These are phyloP conservation scores for Millerago galiae DNA, from an alignment of 805 yeast genomes.

Conservation along the genomic window DNA sequence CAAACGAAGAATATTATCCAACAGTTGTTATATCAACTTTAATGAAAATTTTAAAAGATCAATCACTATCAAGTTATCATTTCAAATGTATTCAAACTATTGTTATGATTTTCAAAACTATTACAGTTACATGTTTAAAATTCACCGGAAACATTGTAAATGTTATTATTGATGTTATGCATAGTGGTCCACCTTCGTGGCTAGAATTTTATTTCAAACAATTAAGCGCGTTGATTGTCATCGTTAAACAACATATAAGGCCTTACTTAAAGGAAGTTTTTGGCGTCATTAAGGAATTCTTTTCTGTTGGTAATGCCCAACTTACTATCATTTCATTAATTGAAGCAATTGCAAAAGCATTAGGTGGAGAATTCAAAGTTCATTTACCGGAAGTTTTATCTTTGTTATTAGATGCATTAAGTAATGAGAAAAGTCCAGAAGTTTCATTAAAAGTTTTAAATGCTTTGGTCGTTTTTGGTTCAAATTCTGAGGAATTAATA, in stretches of 20 bases:
- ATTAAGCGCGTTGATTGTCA: slow-evolving; percentile 66
- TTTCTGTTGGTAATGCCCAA: slow-evolving; percentile 56
- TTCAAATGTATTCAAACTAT: slow-evolving; percentile 92
- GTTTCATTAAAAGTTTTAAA: slow-evolving; percentile 70
- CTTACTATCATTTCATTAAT: slow-evolving; percentile 72
- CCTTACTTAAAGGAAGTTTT: slow-evolving; percentile 76
- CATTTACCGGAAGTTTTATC: slow-evolving; percentile 76
- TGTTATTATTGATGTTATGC: slow-evolving; percentile 80
- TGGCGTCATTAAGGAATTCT: slow-evolving; percentile 68
- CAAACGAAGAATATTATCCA: slow-evolving; percentile 88
- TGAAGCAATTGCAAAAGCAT: slow-evolving; percentile 77
- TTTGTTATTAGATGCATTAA: slow-evolving; percentile 67
- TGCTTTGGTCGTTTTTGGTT: slow-evolving; percentile 81
- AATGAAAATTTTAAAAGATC: slow-evolving; percentile 78
- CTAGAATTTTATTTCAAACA: slow-evolving; percentile 88
- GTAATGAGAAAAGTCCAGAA: slow-evolving; percentile 58
- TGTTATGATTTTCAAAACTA: slow-evolving; percentile 81
- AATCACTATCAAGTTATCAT: slow-evolving; percentile 80
- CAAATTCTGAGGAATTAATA: slow-evolving; percentile 80
- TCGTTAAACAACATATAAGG: slow-evolving; percentile 86
- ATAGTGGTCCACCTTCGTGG: slow-evolving; percentile 69
- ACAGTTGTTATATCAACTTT: slow-evolving; percentile 87
- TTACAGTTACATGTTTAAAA: slow-evolving; percentile 86
- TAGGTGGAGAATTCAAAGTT: slow-evolving; percentile 88
- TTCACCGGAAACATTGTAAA: slow-evolving; percentile 84